Conservation (phyloP, 768 basidiomycete genomes). For the Boletus vinaceobasis region DNA sequence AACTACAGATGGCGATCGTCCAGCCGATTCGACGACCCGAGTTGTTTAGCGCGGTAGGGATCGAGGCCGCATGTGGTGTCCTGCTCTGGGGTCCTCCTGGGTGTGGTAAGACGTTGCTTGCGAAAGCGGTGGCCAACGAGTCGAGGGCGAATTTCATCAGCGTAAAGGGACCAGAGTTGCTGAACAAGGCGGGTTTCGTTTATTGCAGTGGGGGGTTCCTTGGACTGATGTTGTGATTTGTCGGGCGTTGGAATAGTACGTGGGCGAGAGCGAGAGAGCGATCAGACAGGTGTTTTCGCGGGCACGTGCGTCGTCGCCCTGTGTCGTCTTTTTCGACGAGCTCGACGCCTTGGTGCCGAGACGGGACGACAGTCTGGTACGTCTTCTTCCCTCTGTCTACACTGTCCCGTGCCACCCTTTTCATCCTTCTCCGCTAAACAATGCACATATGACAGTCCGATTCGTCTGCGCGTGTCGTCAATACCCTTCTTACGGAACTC, state of each 20-base stretch:
- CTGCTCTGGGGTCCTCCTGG: constrained; percentile 99
- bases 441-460: constrained; percentile 52
- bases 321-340: constrained; percentile 95
- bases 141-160: constrained; percentile 95
- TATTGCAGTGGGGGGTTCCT: neutral
- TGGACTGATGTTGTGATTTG: neutral
- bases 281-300: constrained; percentile 93
- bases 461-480: constrained; percentile 85
- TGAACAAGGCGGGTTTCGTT: constrained; percentile 79
- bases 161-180: constrained; percentile 92
- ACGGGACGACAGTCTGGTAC: constrained; percentile 82
- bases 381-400: constrained; percentile 20
- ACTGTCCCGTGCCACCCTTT: too few species aligned
- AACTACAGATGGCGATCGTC: constrained; percentile 96
- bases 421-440: neutral
- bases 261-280: constrained; percentile 94
- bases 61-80: constrained; percentile 89
- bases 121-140: constrained; percentile 97
- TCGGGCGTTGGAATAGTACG: constrained; percentile 58
- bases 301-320: constrained; percentile 90
- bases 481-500: constrained; percentile 90
- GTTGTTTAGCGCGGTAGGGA: constrained; percentile 83
- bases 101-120: constrained; percentile 96
- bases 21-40: constrained; percentile 91
- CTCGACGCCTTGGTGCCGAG: constrained; percentile 89